These are phyloP conservation scores for Lactarius pseudohatsudake DNA, from an alignment of 768 basidiomycete species.

Conservation along the genomic window DNA sequence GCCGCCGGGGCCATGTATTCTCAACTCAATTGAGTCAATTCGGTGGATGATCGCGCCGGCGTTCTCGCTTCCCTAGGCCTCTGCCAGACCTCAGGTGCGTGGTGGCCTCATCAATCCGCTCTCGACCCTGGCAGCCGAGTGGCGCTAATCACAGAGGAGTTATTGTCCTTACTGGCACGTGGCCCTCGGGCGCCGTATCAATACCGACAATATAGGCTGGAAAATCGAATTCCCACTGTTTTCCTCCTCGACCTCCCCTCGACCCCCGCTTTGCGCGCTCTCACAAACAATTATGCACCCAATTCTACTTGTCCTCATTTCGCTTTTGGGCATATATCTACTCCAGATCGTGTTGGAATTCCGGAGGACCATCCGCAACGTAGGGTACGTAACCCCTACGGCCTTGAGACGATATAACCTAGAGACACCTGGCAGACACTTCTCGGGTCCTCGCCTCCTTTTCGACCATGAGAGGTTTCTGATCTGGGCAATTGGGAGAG, in stretches of 20 bases:
- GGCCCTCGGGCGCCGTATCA: too few relatives aligned
- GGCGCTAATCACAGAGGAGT: too few relatives aligned
- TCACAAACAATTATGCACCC: not conserved
- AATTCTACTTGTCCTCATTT: not conserved
- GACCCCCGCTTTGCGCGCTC: not conserved
- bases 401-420: not conserved
- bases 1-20: too few relatives aligned
- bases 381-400: not conserved
- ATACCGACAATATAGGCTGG: too few relatives aligned
- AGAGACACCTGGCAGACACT: not conserved
- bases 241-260: not conserved
- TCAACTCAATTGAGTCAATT: not conserved
- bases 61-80: not conserved
- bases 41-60: not conserved
- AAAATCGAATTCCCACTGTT: too few relatives aligned
- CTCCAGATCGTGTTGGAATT: conserved; percentile 7
- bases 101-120: not conserved
- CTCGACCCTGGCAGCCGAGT: not conserved
- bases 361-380: conserved; percentile 4
- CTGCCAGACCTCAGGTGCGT: not conserved
- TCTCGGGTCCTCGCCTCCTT: conserved; percentile 16
- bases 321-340: conserved; percentile 1
- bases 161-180: too few relatives aligned
- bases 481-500: too few relatives aligned
- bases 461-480: not conserved